Base-by-base conservation (phyloP, 2,329 filamentous ascomycete species). In the Nemania sp. region DNA sequence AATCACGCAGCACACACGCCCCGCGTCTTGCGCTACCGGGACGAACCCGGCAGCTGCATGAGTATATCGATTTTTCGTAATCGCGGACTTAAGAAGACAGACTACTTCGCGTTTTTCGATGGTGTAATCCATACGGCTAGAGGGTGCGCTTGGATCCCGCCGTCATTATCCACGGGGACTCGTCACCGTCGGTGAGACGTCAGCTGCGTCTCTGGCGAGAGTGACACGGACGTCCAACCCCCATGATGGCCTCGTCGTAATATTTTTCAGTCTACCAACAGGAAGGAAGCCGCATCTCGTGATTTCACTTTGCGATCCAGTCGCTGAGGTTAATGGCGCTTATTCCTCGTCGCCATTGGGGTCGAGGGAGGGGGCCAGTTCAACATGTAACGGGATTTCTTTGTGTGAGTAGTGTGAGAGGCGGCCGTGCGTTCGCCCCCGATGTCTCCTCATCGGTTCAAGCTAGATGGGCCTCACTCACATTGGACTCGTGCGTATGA, bases 171-270 rank as follows among this genome's bases (percentile, higher is more conserved):
- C 39, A 37, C 29, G 18, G 50, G 21, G 50, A n/a, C 45, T 50
- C 32, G n/a, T 59, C 40, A 35, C 32, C 40, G 25, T 29, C 12
- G 17, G 20, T 13, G 40, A 42, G 7, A 35, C 25, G 42, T 32
- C 25, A 52, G 35, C 39, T 43, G 25, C 15, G 21, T 29, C 12
- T 11, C 40, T n/a, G 32, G 15, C 46, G 40, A 56, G 47, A 40
- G 17, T 43, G 47, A 43, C 56, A 58, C 45, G 47, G 47, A 62
- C 43, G 18, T 18, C 18, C 17, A 25, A 37, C 25, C 37, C 57
- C n/a, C n/a, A n/a, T n/a, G n/a, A 49, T 39, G 46, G 34, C 50
- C 40, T 54, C 42, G 40, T 39, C 45, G 47, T 43, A 12, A 34
- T 34, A 34, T 7, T 9, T 58, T 18, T n/a, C 51, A 18, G 18